Evolutionary conservation across 1,139 yeast species (phyloP).

Genomic region (Blastobotrys persicus): DNA sequence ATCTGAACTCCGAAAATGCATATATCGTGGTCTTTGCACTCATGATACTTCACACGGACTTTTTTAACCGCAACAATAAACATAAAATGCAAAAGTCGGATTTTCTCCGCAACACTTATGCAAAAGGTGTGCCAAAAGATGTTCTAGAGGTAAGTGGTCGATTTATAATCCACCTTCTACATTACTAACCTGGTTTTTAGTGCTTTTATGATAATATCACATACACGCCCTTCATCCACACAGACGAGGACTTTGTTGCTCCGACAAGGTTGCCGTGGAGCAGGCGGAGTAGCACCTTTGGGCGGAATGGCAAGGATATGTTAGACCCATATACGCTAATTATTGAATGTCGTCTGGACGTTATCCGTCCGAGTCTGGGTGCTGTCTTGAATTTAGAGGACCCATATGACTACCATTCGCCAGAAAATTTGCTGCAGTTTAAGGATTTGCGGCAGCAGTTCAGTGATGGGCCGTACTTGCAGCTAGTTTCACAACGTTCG

Average conservation of each 20-base stretch:
- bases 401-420: conserved; percentile 32
- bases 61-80: conserved; percentile 60
- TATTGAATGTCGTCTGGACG: conserved; percentile 38
- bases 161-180: too few relatives aligned
- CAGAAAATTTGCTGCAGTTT: conserved; percentile 31
- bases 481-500: conserved; percentile 38
- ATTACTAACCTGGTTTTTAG: conserved; percentile 30
- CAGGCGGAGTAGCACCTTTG: conserved; percentile 28
- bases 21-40: conserved; percentile 59
- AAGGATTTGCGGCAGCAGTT: conserved; percentile 33
- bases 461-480: conserved; percentile 37
- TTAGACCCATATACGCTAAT: conserved; percentile 42
- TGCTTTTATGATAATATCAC: conserved; percentile 66
- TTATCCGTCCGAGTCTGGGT: conserved; percentile 37
- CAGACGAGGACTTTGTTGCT: conserved; percentile 36
- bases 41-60: conserved; percentile 67
- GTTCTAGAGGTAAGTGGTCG: conserved; percentile 37
- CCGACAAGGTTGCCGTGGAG: conserved; percentile 21
- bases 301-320: conserved; percentile 33
- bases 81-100: conserved; percentile 61
- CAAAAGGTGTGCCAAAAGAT: conserved; percentile 43
- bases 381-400: conserved; percentile 31
- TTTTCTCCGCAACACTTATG: conserved; percentile 49
- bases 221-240: conserved; percentile 49
- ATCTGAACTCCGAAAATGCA: conserved; percentile 47